These are phyloP conservation scores for Oleoguttula mirabilis DNA, from an alignment of 495 filamentous ascomycete genomes.

Conservation along the genomic window DNA sequence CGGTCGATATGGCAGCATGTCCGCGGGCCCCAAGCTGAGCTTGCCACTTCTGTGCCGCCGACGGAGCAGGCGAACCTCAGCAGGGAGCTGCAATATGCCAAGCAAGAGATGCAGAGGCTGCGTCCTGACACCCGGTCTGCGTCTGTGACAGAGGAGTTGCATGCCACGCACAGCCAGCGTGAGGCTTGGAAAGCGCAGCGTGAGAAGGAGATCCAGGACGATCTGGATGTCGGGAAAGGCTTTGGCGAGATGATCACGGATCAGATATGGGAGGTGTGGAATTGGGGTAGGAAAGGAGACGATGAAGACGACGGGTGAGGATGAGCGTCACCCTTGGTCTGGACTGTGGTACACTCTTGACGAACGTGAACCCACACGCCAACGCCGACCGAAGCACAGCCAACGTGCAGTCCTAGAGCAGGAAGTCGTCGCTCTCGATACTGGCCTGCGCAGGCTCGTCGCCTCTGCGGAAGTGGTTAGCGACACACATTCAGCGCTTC, in stretches of 20 bases:
- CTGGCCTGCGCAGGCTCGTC: no score
- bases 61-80: slow-evolving; percentile 7
- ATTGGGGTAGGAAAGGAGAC: slow-evolving; percentile 36
- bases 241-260: slow-evolving; percentile 73
- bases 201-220: slow-evolving; percentile 56
- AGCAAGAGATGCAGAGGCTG: slow-evolving; percentile 8
- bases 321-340: no score
- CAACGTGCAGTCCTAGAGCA: no score
- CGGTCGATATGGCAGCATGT: slow-evolving; percentile 33
- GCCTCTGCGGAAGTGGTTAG: no score
- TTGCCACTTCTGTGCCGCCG: slow-evolving; percentile 16
- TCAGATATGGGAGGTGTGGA: slow-evolving; percentile 75
- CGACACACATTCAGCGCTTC: no score
- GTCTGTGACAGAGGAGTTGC: slow-evolving; percentile 30
- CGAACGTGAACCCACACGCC: no score
- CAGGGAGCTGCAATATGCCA: slow-evolving; percentile 1
- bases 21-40: slow-evolving; percentile 18
- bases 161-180: slow-evolving; percentile 33
- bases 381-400: no score
- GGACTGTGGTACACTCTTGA: no score
- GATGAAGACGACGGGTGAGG: slow-evolving; percentile 20
- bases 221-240: slow-evolving; percentile 63
- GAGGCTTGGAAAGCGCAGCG: slow-evolving; percentile 63
- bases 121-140: not conserved
- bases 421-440: no score